Base-by-base conservation (phyloP, 2,329 filamentous ascomycete species). In the Colletotrichum kahawae region DNA sequence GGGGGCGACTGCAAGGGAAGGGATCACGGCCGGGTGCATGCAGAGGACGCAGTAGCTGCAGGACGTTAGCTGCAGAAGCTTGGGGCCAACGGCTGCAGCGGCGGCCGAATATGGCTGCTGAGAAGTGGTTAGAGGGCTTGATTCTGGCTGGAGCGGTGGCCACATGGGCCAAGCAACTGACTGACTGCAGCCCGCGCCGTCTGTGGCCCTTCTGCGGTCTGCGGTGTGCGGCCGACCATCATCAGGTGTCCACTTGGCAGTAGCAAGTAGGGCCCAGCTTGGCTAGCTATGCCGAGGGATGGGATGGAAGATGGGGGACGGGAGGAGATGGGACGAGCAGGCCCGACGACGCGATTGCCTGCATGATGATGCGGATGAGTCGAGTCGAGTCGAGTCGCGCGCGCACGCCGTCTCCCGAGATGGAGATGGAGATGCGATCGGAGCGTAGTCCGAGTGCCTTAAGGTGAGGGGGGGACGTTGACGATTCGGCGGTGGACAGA, bases 1-100 rank as follows among this genome's bases (percentile, higher is more conserved):
- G 43, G 68, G 68, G 62, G 62, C 66, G 57, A 34, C 27, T 33
- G n/a, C 36, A 67, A 57, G 33, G 72, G 33, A 66, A 60, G 48
- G 54, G 36, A 70, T 70, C 74, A 70, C 71, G 71, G 65, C 70
- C 65, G 70, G 65, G 51, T 76, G 71, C 74, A 76, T 73, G 71
- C 73, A 76, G 59, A 59, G 43, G 67, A 70, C 54, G 65, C 65
- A 62, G 67, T 36, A 64, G 67, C 14, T 75, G 69, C 73, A 75
- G 69, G 67, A 69, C 67, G 18, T 54, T 68, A 75, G 69, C 51
- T 67, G 59, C 65, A 76, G 74, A 76, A 74, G 70, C 74, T 76
- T 74, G 62, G 65, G 68, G 60, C 65, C 70, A 65, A 66, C 59
- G 59, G 74, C 74, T 76, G 74, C 74, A 76, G 71, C 65, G 59